Evolutionary conservation across 257 asterid genomes (phyloP).

Genomic region (Solanum rostratum): DNA sequence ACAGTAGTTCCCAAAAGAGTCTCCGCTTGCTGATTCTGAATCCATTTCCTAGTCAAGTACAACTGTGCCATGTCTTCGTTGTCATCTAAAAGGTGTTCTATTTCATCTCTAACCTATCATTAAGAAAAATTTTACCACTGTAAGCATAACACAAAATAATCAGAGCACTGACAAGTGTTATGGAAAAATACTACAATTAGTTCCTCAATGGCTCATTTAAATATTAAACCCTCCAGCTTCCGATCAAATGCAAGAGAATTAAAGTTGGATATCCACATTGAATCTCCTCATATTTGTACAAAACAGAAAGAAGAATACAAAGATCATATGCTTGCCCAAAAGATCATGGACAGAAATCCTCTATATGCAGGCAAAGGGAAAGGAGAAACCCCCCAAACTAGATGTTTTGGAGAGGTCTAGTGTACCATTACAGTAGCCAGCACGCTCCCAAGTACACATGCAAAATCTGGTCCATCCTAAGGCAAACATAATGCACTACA

Average conservation of each 20-base stretch:
- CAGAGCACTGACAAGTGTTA: not conserved
- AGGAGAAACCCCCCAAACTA: not conserved
- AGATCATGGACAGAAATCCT: not conserved
- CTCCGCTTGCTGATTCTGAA: constrained; percentile 68
- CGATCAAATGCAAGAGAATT: not conserved
- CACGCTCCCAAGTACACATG: not conserved
- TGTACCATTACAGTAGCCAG: not conserved
- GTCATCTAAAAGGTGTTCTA: constrained; percentile 96
- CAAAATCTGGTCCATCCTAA: not conserved
- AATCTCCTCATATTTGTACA: not conserved
- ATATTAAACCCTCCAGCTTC: not conserved
- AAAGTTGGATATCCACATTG: not conserved
- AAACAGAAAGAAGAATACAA: not conserved
- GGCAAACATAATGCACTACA: not conserved
- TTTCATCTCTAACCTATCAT: constrained; percentile 88
- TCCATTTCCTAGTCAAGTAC: constrained; percentile 82
- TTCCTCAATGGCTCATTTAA: not conserved
- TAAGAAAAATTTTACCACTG: not conserved
- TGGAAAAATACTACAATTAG: not conserved
- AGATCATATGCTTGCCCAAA: not conserved
- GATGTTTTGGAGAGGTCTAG: not conserved
- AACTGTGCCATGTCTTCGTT: constrained; percentile 94
- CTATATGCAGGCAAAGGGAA: not conserved
- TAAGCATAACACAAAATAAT: not conserved
- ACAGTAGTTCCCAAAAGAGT: constrained; percentile 31